A percentile compares a stretch with the other conserved stretches of the same genome.
Evolutionary conservation across 2,329 filamentous ascomycete genomes (phyloP).

Genomic region (Trichophyton simii): DNA sequence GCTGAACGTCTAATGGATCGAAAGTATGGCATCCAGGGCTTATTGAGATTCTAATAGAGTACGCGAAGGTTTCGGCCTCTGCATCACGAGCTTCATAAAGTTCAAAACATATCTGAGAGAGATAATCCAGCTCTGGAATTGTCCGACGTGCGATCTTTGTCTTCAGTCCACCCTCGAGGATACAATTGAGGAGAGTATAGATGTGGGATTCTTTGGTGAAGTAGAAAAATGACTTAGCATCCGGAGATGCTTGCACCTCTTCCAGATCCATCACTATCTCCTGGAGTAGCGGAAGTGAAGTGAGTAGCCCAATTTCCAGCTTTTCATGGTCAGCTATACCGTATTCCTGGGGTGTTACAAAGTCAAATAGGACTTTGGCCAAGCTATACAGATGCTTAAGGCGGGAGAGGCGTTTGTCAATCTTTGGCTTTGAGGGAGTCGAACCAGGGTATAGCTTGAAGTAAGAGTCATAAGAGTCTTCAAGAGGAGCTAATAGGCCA

Average conservation of each 20-base stretch:
- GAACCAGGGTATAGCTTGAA: conserved; percentile 81
- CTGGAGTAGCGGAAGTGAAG: conserved; percentile 81
- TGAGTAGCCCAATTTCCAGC: conserved; percentile 92
- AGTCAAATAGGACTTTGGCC: conserved; percentile 92
- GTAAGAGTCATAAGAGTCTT: conserved; percentile 55
- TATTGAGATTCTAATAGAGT: conserved; percentile 92
- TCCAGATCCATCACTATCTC: conserved; percentile 96
- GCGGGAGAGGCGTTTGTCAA: conserved; percentile 73
- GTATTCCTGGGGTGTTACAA: conserved; percentile 96
- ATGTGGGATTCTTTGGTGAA: conserved; percentile 99
- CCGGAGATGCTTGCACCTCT: conserved; percentile 87
- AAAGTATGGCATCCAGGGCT: conserved; percentile 93
- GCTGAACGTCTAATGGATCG: conserved; percentile 88
- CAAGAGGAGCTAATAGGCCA: conserved; percentile 34
- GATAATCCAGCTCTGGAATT: conserved; percentile 93
- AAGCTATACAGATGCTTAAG: conserved; percentile 86
- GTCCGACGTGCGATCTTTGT: conserved; percentile 93
- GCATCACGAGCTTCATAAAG: conserved; percentile 88
- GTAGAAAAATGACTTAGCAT: conserved; percentile 94
- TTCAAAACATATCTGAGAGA: conserved; percentile 96
- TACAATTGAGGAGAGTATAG: conserved; percentile 94
- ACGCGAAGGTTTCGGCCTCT: conserved; percentile 67
- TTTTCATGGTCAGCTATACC: conserved; percentile 93
- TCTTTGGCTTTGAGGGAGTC: conserved; percentile 61
- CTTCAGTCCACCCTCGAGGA: conserved; percentile 89